A percentile compares a stretch with the other conserved stretches of the same genome.
Conservation (phyloP, 2,329 filamentous ascomycete genomes). For the Tolypocladium ovalisporum region DNA sequence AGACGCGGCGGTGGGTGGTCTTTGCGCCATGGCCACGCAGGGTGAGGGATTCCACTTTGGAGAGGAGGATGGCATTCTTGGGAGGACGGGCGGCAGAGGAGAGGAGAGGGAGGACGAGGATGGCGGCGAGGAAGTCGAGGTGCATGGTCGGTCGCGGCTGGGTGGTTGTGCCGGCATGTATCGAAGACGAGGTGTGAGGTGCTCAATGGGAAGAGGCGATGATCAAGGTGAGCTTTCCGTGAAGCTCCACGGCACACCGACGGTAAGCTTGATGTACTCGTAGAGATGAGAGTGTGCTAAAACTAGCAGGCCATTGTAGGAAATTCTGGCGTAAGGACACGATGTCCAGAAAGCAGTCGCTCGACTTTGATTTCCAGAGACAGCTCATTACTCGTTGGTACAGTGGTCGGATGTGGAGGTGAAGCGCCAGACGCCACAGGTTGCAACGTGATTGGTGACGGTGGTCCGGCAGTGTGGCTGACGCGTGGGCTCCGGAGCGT, state of each 20-base stretch:
- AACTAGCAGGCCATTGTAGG: neutral
- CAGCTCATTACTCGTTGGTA: neutral
- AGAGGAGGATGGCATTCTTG: slow-evolving; percentile 45
- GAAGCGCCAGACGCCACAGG: neutral
- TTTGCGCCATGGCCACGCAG: slow-evolving; percentile 51
- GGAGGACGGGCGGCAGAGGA: slow-evolving; percentile 19
- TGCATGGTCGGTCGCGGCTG: slow-evolving; percentile 14
- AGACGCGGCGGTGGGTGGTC: slow-evolving; percentile 66
- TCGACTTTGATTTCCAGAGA: neutral
- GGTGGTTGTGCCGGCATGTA: neutral
- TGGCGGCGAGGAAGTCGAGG: slow-evolving; percentile 8
- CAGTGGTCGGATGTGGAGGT: neutral
- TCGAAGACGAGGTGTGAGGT: neutral
- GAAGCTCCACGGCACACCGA: neutral
- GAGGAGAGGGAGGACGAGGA: slow-evolving; percentile 14
- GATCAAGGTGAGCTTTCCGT: neutral
- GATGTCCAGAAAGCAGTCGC: slow-evolving; percentile 8
- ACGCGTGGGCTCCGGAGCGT: neutral
- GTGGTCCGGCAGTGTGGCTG: neutral
- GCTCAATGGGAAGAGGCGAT: neutral
- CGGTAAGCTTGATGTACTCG: neutral
- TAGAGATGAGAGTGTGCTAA: neutral
- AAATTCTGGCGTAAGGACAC: slow-evolving; percentile 8
- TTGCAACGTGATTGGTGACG: neutral
- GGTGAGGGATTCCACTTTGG: slow-evolving; percentile 64